Evolutionary conservation across 139 green algal genomes (phyloP).

Genomic region (Chara braunii): DNA sequence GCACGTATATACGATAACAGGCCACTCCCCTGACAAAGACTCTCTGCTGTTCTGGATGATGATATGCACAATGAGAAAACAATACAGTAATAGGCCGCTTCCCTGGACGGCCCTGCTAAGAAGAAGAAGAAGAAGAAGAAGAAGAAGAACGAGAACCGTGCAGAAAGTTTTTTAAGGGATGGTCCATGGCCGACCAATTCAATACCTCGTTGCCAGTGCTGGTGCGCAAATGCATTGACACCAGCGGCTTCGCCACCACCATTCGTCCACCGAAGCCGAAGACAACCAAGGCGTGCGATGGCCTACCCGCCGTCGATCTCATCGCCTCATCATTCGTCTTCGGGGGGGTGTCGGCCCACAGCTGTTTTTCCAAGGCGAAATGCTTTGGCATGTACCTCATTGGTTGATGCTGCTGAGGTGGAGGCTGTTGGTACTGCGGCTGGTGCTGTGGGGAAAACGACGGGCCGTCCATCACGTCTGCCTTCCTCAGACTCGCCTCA

Average conservation of each 20-base stretch:
- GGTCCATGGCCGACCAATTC: no score
- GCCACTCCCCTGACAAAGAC: no score
- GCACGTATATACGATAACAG: no score
- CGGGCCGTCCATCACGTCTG: neutral
- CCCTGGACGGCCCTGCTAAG: no score
- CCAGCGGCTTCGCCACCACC: constrained; percentile 21
- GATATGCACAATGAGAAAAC: no score
- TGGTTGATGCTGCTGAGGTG: constrained; percentile 9
- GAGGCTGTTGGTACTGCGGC: neutral
- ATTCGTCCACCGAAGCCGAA: constrained; percentile 31
- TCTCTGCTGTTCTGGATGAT: no score
- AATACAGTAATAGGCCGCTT: no score
- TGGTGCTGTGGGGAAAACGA: neutral
- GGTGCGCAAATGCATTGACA: constrained; percentile 1
- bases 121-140: no score
- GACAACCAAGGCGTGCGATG: constrained; percentile 7
- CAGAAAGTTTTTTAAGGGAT: no score
- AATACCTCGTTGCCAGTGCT: constrained; percentile 1
- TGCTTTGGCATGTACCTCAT: neutral
- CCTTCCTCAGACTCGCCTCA: constrained; percentile 2
- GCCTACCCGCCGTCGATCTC: constrained; percentile 1
- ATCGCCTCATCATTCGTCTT: constrained; percentile 16
- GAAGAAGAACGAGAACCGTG: no score
- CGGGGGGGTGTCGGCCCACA: constrained; percentile 14
- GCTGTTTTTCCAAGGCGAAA: neutral